A percentile compares a stretch with the other conserved stretches of the same genome.
Conservation (phyloP, 768 basidiomycete species). For the Tulasnella sp. region DNA sequence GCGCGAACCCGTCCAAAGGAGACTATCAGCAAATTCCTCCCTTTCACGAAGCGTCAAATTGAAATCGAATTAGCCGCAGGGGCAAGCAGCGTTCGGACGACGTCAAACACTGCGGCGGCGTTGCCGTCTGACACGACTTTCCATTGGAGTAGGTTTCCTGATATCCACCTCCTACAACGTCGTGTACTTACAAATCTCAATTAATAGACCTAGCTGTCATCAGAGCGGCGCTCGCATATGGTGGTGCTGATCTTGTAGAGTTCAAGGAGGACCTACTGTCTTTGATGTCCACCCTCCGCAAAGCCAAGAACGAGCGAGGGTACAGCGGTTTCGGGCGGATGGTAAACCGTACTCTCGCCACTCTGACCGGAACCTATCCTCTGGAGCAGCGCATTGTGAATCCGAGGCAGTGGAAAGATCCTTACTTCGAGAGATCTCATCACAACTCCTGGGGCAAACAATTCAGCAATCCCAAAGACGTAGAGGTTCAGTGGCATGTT, state of each 20-base stretch:
- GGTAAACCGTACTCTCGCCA: conserved; percentile 61
- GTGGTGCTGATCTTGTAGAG: conserved; percentile 49
- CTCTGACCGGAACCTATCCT: conserved; percentile 65
- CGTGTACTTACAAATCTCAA: conserved; percentile 21
- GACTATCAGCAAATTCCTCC: conserved; percentile 69
- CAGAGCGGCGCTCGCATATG: conserved; percentile 69
- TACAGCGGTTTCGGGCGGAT: conserved; percentile 72
- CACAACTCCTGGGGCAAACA: conserved; percentile 68
- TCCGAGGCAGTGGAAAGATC: conserved; percentile 59
- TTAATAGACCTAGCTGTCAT: conserved; percentile 58
- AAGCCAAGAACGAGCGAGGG: conserved; percentile 79
- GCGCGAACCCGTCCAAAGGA: conserved; percentile 66
- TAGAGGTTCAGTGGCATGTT: conserved; percentile 81
- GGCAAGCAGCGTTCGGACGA: conserved; percentile 75
- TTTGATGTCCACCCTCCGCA: conserved; percentile 54
- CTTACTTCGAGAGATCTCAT: conserved; percentile 54
- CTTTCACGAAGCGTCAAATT: conserved; percentile 64
- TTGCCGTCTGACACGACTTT: conserved; percentile 79
- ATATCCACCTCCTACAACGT: neutral
- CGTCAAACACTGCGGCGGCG: conserved; percentile 51
- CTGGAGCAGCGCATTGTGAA: conserved; percentile 74
- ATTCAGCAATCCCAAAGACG: conserved; percentile 58
- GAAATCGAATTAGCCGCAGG: conserved; percentile 80
- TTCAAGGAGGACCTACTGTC: conserved; percentile 54
- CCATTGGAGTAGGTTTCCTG: conserved; percentile 69